Evolutionary conservation across 1,284 basidiomycete genomes (phyloP).

Genomic region (Irpex sp.): DNA sequence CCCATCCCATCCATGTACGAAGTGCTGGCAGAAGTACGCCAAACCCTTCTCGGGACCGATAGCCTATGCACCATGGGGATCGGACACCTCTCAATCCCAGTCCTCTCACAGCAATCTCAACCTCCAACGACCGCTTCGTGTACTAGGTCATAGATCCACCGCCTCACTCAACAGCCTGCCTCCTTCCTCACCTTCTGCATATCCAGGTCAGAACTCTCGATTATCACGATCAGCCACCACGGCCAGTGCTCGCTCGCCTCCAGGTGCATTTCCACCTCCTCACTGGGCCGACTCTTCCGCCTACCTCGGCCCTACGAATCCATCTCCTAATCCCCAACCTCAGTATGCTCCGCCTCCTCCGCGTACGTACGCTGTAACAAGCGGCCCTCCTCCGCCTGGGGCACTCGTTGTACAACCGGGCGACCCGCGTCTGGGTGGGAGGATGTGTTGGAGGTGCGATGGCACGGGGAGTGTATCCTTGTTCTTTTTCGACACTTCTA

Average conservation of each 20-base stretch:
- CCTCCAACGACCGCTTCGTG: slow-evolving; percentile 38
- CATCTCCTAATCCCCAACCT: background rate
- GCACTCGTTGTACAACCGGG: slow-evolving; percentile 54
- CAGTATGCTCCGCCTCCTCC: slow-evolving; percentile 8
- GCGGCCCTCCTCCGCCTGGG: slow-evolving; percentile 31
- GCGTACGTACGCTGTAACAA: slow-evolving; percentile 1
- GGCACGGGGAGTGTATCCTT: slow-evolving; percentile 53
- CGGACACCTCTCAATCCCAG: background rate
- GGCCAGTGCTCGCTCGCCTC: slow-evolving; percentile 9
- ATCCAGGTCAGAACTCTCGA: slow-evolving; percentile 5
- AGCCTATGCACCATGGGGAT: slow-evolving; percentile 46
- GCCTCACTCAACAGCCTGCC: slow-evolving; percentile 13
- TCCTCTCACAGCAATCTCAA: slow-evolving; percentile 22
- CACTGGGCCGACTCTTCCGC: background rate
- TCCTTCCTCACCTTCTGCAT: slow-evolving; percentile 6
- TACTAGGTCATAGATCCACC: slow-evolving; percentile 13
- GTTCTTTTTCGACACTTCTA: slow-evolving; percentile 52
- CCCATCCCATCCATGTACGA: slow-evolving; percentile 60
- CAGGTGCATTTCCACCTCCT: slow-evolving; percentile 12
- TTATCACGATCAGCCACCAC: slow-evolving; percentile 20
- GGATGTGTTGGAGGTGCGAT: slow-evolving; percentile 59
- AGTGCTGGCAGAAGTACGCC: slow-evolving; percentile 67
- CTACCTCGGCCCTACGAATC: too few relatives aligned
- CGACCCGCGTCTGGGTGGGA: slow-evolving; percentile 68
- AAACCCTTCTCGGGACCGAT: slow-evolving; percentile 58